A percentile compares a stretch with the other conserved stretches of the same genome.
Evolutionary conservation across 192 early-diverging fungal genomes (phyloP).

Genomic region (Podila epicladia): DNA sequence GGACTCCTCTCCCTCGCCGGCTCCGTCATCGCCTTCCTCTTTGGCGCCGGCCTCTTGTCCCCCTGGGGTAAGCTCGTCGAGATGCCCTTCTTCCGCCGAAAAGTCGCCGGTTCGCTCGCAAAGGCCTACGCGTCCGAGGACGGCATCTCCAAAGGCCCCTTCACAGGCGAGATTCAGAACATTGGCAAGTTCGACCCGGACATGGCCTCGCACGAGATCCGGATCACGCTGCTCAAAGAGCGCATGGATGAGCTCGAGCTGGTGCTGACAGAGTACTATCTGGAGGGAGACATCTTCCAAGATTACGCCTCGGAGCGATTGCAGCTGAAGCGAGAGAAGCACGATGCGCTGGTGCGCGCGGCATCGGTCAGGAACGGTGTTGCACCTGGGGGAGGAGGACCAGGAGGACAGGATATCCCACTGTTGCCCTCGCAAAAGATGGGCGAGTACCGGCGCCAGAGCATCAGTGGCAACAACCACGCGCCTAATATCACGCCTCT

Average conservation of each 20-base stretch:
- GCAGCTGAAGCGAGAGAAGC: not conserved
- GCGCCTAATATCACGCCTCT: too few relatives aligned
- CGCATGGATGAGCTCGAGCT: constrained; percentile 39
- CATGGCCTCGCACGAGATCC: constrained; percentile 1
- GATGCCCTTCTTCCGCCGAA: constrained; percentile 19
- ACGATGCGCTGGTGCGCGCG: not conserved
- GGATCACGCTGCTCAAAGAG: constrained; percentile 25
- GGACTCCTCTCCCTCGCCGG: constrained; percentile 23
- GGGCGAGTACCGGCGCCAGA: not conserved
- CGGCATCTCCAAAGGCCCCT: constrained; percentile 36
- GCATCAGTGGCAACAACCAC: not conserved
- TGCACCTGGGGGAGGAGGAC: too few relatives aligned
- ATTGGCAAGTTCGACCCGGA: constrained; percentile 21
- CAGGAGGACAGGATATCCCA: not conserved
- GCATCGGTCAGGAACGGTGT: not conserved
- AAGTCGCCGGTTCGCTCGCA: constrained; percentile 18
- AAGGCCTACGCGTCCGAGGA: constrained; percentile 12
- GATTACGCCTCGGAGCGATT: constrained; percentile 11
- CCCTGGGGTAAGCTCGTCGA: constrained; percentile 33
- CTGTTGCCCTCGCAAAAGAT: not conserved
- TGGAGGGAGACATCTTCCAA: constrained; percentile 23
- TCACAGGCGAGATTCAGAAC: constrained; percentile 19
- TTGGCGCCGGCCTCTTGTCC: constrained; percentile 26
- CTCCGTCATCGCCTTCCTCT: constrained; percentile 27
- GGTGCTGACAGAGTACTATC: constrained; percentile 34